Evolutionary conservation across 176 grass and related monocot genomes (phyloP).

Genomic region (Hyparrhenia diplandra): DNA sequence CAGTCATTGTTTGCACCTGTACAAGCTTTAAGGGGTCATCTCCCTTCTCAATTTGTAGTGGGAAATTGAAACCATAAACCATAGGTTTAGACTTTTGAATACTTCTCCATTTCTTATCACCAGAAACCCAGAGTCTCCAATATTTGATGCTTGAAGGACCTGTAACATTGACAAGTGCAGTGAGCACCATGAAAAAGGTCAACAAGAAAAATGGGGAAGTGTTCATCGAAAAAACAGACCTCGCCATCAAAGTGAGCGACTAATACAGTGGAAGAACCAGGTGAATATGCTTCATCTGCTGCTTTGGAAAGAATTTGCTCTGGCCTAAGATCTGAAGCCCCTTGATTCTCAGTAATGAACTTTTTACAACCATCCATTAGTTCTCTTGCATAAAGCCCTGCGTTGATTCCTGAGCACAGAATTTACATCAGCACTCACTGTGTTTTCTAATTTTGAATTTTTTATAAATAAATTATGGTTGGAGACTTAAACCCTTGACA

Average conservation of each 20-base stretch:
- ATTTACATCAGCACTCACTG: neutral
- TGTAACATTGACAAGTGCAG: constrained; percentile 17
- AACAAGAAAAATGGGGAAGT: neutral
- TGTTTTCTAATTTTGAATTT: neutral
- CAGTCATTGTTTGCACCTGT: constrained; percentile 38
- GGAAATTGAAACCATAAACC: constrained; percentile 98
- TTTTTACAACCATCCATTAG: constrained; percentile 78
- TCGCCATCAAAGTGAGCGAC: constrained; percentile 89
- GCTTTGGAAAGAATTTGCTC: constrained; percentile 63
- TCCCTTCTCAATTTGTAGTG: constrained; percentile 83
- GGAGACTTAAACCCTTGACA: neutral
- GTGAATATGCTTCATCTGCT: constrained; percentile 62
- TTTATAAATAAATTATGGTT: neutral
- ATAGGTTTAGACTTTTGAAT: constrained; percentile 70
- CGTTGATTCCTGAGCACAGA: constrained; percentile 67
- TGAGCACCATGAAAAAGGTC: neutral
- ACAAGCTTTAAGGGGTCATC: constrained; percentile 72
- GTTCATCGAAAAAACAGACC: constrained; percentile 40
- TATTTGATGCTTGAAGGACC: constrained; percentile 82
- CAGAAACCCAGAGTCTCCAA: constrained; percentile 91
- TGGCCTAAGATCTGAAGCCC: constrained; percentile 36
- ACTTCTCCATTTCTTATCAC: constrained; percentile 81
- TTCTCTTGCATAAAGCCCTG: constrained; percentile 77
- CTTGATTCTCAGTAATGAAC: constrained; percentile 36
- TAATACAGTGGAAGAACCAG: constrained; percentile 90